A percentile compares a stretch with the other conserved stretches of the same genome.
Conservation (phyloP, 2,329 filamentous ascomycete genomes). For the Sporothrix humicola region DNA sequence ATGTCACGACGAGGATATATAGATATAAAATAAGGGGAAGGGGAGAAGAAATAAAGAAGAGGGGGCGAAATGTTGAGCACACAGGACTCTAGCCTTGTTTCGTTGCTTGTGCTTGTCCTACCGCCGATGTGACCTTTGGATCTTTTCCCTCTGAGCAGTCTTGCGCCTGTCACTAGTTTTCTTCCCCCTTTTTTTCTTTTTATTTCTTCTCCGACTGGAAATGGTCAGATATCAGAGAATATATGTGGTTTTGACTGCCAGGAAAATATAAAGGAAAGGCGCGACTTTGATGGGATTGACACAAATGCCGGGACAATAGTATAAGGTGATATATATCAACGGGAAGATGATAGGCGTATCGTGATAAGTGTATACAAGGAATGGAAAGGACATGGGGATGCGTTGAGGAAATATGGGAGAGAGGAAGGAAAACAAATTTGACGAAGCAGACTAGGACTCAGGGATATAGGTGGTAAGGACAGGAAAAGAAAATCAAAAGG, state of each 20-base stretch:
- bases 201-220: background rate
- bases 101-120: conserved; percentile 22
- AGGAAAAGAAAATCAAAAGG: background rate
- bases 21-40: background rate
- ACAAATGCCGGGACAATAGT: background rate
- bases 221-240: too few relatives aligned
- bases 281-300: background rate
- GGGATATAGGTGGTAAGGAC: background rate
- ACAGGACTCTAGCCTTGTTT: conserved; percentile 6
- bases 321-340: conserved; percentile 3
- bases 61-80: background rate
- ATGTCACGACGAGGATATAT: background rate
- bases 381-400: background rate
- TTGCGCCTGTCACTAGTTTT: background rate
- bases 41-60: background rate
- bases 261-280: too few relatives aligned
- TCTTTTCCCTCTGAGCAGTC: background rate
- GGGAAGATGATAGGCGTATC: too few relatives aligned
- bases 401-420: background rate
- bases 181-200: background rate
- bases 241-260: too few relatives aligned
- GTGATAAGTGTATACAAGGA: too few relatives aligned
- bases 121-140: conserved; percentile 6
- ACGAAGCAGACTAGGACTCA: too few relatives aligned
- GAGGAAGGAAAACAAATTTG: too few relatives aligned